phyloP scores from a whole-genome alignment of 2,329 filamentous ascomycete species.

The Lasiodiplodia hormozganensis region DNA sequence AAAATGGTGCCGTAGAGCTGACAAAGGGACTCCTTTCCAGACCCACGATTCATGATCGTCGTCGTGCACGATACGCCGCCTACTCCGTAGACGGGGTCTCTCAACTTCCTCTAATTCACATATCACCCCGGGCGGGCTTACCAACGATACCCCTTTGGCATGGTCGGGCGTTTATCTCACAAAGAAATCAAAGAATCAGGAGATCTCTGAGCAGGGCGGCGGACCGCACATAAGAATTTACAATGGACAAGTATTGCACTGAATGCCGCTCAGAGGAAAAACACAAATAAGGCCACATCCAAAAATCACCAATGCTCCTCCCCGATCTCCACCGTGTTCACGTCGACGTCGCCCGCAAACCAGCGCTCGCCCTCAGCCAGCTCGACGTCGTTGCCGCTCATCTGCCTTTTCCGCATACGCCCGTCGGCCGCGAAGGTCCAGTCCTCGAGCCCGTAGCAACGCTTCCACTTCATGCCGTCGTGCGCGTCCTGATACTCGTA shows the following conservation, averaged over 20 bases:
- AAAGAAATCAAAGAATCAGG: slow-evolving; percentile 11
- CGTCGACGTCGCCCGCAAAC: slow-evolving; percentile 73
- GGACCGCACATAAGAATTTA: slow-evolving; percentile 1
- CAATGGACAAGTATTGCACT: neutral
- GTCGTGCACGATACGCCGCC: slow-evolving; percentile 83
- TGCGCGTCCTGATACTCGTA: slow-evolving; percentile 77
- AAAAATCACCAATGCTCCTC: slow-evolving; percentile 69
- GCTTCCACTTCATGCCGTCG: slow-evolving; percentile 75
- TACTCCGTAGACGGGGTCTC: slow-evolving; percentile 44
- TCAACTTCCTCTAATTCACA: slow-evolving; percentile 1
- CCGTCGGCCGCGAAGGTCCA: slow-evolving; percentile 77
- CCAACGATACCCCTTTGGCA: slow-evolving; percentile 29
- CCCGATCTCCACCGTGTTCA: slow-evolving; percentile 69
- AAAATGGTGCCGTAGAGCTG: neutral
- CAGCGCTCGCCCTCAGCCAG: slow-evolving; percentile 69
- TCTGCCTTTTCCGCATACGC: slow-evolving; percentile 75
- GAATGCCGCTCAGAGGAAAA: neutral
- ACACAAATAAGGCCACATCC: neutral
- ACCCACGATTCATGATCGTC: slow-evolving; percentile 78
- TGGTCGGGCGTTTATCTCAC: slow-evolving; percentile 17
- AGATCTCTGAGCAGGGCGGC: slow-evolving; percentile 7
- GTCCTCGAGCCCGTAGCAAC: slow-evolving; percentile 85
- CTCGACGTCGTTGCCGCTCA: slow-evolving; percentile 76
- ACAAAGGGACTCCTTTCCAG: slow-evolving; percentile 41
- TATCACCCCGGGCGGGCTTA: slow-evolving; percentile 19